These are phyloP conservation scores for Ganoderma lingzhi DNA, from an alignment of 1,284 basidiomycete genomes.

Conservation along the genomic window DNA sequence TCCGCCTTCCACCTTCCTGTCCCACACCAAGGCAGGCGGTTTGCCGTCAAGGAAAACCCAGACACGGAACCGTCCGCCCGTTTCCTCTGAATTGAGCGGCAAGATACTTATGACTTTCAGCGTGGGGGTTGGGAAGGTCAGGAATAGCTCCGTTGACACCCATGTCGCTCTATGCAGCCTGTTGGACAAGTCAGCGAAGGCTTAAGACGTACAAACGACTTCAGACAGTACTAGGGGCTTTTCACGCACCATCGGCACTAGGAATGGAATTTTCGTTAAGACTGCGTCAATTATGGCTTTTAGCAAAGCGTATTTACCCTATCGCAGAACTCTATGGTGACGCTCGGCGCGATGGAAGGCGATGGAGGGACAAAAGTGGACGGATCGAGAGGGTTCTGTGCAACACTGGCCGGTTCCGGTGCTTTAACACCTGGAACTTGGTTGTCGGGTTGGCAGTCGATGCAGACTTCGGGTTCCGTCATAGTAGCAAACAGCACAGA, in stretches of 20 bases:
- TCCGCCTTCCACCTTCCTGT: conserved; percentile 86
- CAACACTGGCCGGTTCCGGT: conserved; percentile 9
- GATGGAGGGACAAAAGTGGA: conserved; percentile 68
- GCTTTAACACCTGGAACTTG: background rate
- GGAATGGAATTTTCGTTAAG: conserved; percentile 4
- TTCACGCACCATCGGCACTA: conserved; percentile 76
- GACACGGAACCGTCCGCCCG: conserved; percentile 87
- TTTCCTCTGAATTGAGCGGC: conserved; percentile 82
- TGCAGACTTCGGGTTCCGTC: conserved; percentile 32
- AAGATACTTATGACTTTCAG: conserved; percentile 74
- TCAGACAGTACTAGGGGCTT: too few species aligned
- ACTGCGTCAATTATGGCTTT: conserved; percentile 12
- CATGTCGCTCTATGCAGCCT: conserved; percentile 90
- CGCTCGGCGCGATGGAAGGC: conserved; percentile 52
- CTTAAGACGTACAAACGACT: background rate
- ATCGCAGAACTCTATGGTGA: conserved; percentile 88
- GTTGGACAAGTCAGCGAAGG: conserved; percentile 1
- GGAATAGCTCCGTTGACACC: conserved; percentile 88
- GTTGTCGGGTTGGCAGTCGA: conserved; percentile 33
- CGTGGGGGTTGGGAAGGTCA: conserved; percentile 85
- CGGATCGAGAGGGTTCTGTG: conserved; percentile 52
- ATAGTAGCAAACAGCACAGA: conserved; percentile 9
- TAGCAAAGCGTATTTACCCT: conserved; percentile 63
- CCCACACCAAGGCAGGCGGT: conserved; percentile 68
- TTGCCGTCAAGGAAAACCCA: conserved; percentile 69